Percentiles rank a stretch among this genome's conserved stretches.
phyloP scores from a whole-genome alignment of 106 monocot genomes.

The Acorus calamus region DNA sequence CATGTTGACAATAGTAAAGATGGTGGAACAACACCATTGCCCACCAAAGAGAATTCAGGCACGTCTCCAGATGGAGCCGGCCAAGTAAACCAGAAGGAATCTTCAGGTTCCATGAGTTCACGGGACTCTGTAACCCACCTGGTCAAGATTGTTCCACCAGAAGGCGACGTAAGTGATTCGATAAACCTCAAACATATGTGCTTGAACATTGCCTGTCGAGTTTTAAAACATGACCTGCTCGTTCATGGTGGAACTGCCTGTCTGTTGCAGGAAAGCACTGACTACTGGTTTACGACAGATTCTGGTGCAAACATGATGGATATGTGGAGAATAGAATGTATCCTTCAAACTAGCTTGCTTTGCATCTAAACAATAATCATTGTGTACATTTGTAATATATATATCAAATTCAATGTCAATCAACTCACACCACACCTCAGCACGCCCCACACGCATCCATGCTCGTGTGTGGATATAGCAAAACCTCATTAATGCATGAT shows the following conservation, averaged over 20 bases:
- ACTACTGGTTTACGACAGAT: slow-evolving; percentile 74
- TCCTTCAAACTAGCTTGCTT: slow-evolving; percentile 9
- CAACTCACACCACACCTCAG: too few relatives aligned
- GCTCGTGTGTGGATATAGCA: too few relatives aligned
- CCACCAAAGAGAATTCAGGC: slow-evolving; percentile 1
- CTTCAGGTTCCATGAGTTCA: slow-evolving; percentile 7
- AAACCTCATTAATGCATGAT: too few relatives aligned
- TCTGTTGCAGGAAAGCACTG: slow-evolving; percentile 24
- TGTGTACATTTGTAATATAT: too few relatives aligned
- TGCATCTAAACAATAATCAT: too few relatives aligned
- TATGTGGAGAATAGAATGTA: slow-evolving; percentile 44
- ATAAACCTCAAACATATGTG: not conserved
- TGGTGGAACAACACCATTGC: not conserved
- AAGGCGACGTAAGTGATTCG: slow-evolving; percentile 41
- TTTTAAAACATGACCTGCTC: not conserved
- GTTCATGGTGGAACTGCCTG: not conserved
- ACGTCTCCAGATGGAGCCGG: slow-evolving; percentile 2
- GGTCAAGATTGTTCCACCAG: slow-evolving; percentile 44
- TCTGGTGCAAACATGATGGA: slow-evolving; percentile 33
- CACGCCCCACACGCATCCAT: too few relatives aligned
- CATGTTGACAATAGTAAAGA: not conserved
- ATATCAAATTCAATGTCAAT: too few relatives aligned
- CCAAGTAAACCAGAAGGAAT: too few relatives aligned
- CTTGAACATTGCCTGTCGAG: not conserved
- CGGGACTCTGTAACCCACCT: slow-evolving; percentile 21